Percentiles rank a stretch among this genome's conserved stretches.
Evolutionary conservation across 2,329 filamentous ascomycete species (phyloP).

Genomic region (Aspergillus fructus): DNA sequence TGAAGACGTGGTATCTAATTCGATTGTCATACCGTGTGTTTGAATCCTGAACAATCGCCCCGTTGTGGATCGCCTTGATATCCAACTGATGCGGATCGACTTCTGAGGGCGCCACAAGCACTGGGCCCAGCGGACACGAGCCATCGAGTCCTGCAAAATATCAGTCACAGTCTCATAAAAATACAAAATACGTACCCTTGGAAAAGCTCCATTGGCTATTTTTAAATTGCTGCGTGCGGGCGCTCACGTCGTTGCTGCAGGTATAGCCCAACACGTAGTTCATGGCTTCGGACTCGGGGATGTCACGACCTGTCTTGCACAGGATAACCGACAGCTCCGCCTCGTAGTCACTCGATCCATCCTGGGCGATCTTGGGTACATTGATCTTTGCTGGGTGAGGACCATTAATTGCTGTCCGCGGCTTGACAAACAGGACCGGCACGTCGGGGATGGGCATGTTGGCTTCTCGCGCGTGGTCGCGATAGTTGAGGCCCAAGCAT

Average conservation of each 20-base stretch:
- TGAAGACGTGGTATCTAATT: fast-evolving
- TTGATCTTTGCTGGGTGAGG: conserved; percentile 28
- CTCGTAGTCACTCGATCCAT: conserved; percentile 32
- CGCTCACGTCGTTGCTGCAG: conserved; percentile 41
- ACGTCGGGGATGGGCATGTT: conserved; percentile 35
- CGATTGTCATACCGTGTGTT: not conserved
- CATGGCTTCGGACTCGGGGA: conserved; percentile 37
- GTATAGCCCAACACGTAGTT: conserved; percentile 45
- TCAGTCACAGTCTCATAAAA: not conserved
- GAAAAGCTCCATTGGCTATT: conserved; percentile 44
- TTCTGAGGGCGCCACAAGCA: conserved; percentile 32
- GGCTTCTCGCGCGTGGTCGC: conserved; percentile 41
- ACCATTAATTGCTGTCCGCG: conserved; percentile 26
- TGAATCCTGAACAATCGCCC: conserved; percentile 31
- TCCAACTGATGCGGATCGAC: conserved; percentile 36
- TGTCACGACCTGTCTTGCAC: conserved; percentile 37
- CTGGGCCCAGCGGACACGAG: conserved; percentile 38
- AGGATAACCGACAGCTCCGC: conserved; percentile 41
- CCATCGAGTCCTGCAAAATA: conserved; percentile 27
- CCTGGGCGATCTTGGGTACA: conserved; percentile 31
- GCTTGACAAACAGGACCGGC: conserved; percentile 43
- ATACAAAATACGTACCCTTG: conserved; percentile 11
- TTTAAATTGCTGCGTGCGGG: conserved; percentile 26
- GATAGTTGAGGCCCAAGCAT: conserved; percentile 50
- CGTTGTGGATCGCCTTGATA: conserved; percentile 38